Evolutionary conservation across 2,329 filamentous ascomycete genomes (phyloP), one percentile per base, ranked within the genome.

Genomic region (Aspergillus viridinutans): DNA sequence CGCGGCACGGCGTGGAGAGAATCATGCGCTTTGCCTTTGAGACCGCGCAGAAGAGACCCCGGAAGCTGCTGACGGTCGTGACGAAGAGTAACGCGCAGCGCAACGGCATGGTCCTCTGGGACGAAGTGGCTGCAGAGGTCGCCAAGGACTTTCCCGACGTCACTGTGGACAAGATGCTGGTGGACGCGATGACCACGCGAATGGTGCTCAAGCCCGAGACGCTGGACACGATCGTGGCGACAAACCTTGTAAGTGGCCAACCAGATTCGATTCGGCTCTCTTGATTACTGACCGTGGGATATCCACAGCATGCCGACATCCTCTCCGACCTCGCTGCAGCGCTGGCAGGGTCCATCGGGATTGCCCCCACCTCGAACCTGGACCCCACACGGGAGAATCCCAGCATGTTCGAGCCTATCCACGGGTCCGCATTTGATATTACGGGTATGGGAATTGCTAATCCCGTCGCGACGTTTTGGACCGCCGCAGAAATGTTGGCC

Each of bases 321-420:
- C 80, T 90, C 4, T 88, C 86, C 0, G 87, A 90, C 65, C 76
- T 90, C 21, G 88, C 87, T 5, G 87, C 88, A 14, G 85, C 86
- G 0, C 75, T 90, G 6, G 87, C 87, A 2, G 87, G 87, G 0
- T 86, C 83, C 2, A 90, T 90, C 58, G 87, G 88, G 8, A 89
- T 90, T 57, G 87, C 87, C 3, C 86, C 87, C 3, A 89, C 86
- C 0, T 84, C 80, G 50, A 89, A 89, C 63, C 76, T 90, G 1
- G 86, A 90, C 61, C 86, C 87, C 1, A 85, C 81, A 2, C 75
- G 83, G 17, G 67, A 80, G 61, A 81, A 84, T 58, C 85, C 85
- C 0, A 84, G 80, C 57, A 81, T 87, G 74, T 87, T 86, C 58
- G 84, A 86, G 72, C 83, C 85, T 12, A 83, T 86, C 38, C 85